Evolutionary conservation across 2,329 filamentous ascomycete genomes (phyloP).

Genomic region (Allantophomopsis lycopodina): DNA sequence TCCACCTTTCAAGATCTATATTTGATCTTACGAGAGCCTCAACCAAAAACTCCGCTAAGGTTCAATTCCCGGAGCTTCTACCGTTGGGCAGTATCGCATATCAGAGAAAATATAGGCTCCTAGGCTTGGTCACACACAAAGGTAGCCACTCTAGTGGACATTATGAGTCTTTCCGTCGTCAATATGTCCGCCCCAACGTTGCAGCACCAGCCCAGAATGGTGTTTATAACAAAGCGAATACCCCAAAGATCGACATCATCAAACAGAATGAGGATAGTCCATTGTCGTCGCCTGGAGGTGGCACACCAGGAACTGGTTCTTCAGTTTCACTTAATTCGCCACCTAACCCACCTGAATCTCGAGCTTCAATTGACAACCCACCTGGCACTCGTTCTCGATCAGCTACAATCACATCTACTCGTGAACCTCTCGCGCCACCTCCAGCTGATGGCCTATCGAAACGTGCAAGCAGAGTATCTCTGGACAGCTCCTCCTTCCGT

Average conservation of each 20-base stretch:
- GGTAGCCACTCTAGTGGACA: slow-evolving; percentile 93
- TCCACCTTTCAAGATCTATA: slow-evolving; percentile 88
- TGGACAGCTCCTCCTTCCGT: slow-evolving; percentile 30
- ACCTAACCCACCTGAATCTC: slow-evolving; percentile 6
- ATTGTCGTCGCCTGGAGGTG: slow-evolving; percentile 7
- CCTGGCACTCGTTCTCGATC: slow-evolving; percentile 4
- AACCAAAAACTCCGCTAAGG: slow-evolving; percentile 88
- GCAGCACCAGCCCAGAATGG: slow-evolving; percentile 61
- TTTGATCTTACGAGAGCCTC: slow-evolving; percentile 67
- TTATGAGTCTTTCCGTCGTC: slow-evolving; percentile 89
- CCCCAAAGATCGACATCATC: slow-evolving; percentile 5
- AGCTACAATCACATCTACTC: slow-evolving; percentile 11
- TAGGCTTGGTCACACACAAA: slow-evolving; percentile 85
- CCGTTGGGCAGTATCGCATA: slow-evolving; percentile 68
- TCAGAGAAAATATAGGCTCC: slow-evolving; percentile 68
- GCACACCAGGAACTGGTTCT: slow-evolving; percentile 13
- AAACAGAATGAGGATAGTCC: no score
- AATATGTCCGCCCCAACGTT: slow-evolving; percentile 37
- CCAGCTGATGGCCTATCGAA: slow-evolving; percentile 20
- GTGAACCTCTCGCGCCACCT: slow-evolving; percentile 5
- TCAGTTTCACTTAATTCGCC: slow-evolving; percentile 8
- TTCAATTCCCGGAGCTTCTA: slow-evolving; percentile 79
- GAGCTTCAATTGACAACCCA: slow-evolving; percentile 5
- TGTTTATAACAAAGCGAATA: slow-evolving; percentile 34
- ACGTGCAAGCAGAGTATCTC: no score